Conservation (phyloP, 164 flowering plant species). For the Saururus chinensis region DNA sequence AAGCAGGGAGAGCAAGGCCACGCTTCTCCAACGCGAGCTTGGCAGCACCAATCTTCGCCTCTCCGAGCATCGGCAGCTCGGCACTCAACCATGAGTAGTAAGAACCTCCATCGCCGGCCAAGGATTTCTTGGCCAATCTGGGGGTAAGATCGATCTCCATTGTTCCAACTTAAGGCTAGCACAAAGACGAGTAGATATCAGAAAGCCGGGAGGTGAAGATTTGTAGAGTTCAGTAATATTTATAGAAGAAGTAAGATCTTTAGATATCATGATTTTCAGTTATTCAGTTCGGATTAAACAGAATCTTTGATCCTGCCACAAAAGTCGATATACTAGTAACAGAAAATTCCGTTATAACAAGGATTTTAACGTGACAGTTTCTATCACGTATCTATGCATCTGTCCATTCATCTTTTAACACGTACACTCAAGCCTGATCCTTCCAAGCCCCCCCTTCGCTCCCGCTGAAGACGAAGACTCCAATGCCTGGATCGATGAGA, state of each 20-base stretch:
- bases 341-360: no score
- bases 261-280: no score
- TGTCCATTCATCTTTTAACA: no score
- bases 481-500: conserved; percentile 54
- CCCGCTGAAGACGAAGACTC: conserved; percentile 57
- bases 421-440: conserved; percentile 67
- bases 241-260: no score
- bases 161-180: neutral
- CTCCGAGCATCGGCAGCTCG: conserved; percentile 62
- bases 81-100: conserved; percentile 56
- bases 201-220: no score
- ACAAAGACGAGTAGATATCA: no score
- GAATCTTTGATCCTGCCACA: no score
- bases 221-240: no score
- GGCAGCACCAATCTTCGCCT: conserved; percentile 73
- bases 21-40: conserved; percentile 45
- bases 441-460: conserved; percentile 79
- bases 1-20: conserved; percentile 65
- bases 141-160: conserved; percentile 81
- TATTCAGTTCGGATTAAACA: no score
- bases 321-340: no score
- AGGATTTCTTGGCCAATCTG: conserved; percentile 35
- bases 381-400: no score
- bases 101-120: conserved; percentile 59
- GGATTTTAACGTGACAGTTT: no score